phyloP scores from a whole-genome alignment of 2,329 filamentous ascomycete genomes.

The Fusarium sp. region DNA sequence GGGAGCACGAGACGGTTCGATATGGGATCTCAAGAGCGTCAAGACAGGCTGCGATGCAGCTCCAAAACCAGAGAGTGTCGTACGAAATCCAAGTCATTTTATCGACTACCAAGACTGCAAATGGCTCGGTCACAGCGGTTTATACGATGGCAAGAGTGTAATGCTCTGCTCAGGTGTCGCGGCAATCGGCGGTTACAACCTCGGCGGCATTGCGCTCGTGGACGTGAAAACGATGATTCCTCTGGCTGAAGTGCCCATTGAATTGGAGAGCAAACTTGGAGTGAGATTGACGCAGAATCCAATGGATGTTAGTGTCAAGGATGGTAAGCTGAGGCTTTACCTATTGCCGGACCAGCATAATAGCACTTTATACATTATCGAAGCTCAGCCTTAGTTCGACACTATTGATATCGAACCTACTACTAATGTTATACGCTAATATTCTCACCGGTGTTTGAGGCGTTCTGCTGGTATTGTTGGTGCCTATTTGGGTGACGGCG shows the following conservation, averaged over 20 bases:
- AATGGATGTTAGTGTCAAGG: constrained; percentile 57
- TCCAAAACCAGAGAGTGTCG: constrained; percentile 26
- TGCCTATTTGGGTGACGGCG: constrained; percentile 27
- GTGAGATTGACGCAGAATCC: constrained; percentile 60
- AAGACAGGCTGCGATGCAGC: constrained; percentile 32
- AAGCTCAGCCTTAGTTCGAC: constrained; percentile 48
- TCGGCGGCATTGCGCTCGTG: constrained; percentile 61
- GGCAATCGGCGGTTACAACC: constrained; percentile 47
- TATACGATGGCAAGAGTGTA: constrained; percentile 52
- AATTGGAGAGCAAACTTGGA: constrained; percentile 53
- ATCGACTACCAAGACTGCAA: constrained; percentile 65
- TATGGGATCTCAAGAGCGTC: constrained; percentile 46
- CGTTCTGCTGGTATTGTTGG: not conserved
- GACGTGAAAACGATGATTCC: constrained; percentile 58
- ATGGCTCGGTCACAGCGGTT: constrained; percentile 55
- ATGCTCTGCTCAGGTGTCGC: constrained; percentile 62
- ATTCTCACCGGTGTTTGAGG: not conserved
- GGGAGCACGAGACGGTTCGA: constrained; percentile 56
- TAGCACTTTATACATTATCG: constrained; percentile 60
- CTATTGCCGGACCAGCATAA: constrained; percentile 60
- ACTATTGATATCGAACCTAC: not conserved
- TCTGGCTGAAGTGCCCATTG: constrained; percentile 58
- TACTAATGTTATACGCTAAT: not conserved
- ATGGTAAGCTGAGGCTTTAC: constrained; percentile 58
- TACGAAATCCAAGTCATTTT: constrained; percentile 56